phyloP scores from a whole-genome alignment of 2,329 filamentous ascomycete genomes.

The Calonectria hongkongensis region DNA sequence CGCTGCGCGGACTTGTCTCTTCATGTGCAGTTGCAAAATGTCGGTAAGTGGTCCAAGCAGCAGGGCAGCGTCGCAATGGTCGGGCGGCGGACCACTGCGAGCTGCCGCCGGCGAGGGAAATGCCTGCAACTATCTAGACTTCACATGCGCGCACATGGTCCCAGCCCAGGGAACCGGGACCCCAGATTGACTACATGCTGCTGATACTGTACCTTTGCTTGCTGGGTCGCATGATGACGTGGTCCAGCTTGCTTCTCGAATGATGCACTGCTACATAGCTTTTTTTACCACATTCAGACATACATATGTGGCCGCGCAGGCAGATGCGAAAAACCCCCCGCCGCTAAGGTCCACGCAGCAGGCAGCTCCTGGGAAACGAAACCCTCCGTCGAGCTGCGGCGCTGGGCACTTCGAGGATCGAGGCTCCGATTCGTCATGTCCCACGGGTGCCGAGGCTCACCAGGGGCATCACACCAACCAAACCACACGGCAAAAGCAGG shows the following conservation, averaged over 20 bases:
- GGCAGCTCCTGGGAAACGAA: neutral
- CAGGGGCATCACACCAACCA: constrained; percentile 17
- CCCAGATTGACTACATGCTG: constrained; percentile 9
- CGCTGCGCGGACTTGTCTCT: neutral
- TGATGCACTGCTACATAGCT: constrained; percentile 16
- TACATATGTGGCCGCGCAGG: neutral
- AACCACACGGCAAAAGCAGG: constrained; percentile 16
- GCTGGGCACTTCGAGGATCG: neutral
- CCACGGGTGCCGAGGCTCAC: constrained; percentile 26
- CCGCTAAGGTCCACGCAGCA: neutral
- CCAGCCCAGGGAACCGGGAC: constrained; percentile 9
- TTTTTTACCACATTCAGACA: neutral
- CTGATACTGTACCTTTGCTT: neutral
- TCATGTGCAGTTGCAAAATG: neutral
- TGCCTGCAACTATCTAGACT: constrained; percentile 9
- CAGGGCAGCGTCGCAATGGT: neutral
- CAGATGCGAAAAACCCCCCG: constrained; percentile 25
- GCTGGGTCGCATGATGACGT: constrained; percentile 32
- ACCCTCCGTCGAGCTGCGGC: constrained; percentile 4
- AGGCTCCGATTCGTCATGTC: constrained; percentile 19
- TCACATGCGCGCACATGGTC: neutral
- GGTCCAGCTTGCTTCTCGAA: constrained; percentile 36
- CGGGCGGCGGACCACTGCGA: constrained; percentile 4
- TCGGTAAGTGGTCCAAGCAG: constrained; percentile 15
- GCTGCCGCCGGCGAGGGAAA: constrained; percentile 6